Evolutionary conservation across 176 grass and related monocot species (phyloP), one percentile per base, ranked within the genome.

Genomic region (Carex parvula): DNA sequence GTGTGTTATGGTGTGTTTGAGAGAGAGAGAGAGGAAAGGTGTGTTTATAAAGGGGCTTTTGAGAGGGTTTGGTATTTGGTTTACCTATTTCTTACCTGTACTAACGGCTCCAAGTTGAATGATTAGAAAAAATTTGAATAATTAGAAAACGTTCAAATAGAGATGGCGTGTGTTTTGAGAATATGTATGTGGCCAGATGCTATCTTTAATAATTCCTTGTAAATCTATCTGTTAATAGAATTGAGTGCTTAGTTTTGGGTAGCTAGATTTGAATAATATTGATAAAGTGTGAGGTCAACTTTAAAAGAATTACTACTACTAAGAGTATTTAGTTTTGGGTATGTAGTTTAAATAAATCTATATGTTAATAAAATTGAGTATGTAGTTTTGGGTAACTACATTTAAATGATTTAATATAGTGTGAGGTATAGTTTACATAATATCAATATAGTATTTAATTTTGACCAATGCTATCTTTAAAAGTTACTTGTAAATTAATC

Each of bases 1-100:
- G 69, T 76, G 77, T 35, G 35, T 21, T 71, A 8, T 32, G 14
- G 20, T 53, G 79, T 71, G 79, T 11, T 15, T 12, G 12, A 9
- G 6, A 46, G 37, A 33, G 26, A 46, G 44, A 18, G 41, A 60
- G 26, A 70, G 22, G 5, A 11, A 29, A 39, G 1, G 17, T 44
- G 70, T 11, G 42, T 44, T 44, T 44, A 44, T 44, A 8, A 44
- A 44, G 42, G 42, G 1, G 42, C 42, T 44, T 44, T 44, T 44
- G 42, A 44, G 42, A 8, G 6, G 42, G 42, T 39, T 14, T 77
- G 42, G 84, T 77, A 60, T 61, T 29, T 61, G 84, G 52, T 82
- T 73, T 26, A 82, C 80, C 80, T 82, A 82, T 82, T 82, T 82
- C 80, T 29, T 29, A 82, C 80, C 80, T 82, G 54, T 55, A 82